These are phyloP conservation scores for Allium cepa DNA, from an alignment of 106 monocot species.

Conservation along the genomic window DNA sequence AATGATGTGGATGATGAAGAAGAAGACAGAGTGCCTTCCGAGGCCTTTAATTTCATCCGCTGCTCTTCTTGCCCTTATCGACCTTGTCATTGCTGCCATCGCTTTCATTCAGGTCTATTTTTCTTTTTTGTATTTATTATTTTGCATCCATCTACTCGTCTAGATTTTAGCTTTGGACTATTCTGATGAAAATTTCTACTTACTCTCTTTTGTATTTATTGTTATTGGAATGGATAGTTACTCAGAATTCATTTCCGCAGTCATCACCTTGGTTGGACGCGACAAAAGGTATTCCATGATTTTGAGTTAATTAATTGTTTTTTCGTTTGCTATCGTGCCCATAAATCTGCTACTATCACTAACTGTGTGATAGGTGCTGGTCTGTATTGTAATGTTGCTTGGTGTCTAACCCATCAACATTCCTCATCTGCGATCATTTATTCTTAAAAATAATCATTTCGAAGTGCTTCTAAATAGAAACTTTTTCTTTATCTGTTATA, in stretches of 20 bases:
- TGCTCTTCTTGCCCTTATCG: constrained; percentile 33
- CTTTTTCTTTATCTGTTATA: too few relatives aligned
- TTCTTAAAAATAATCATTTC: too few relatives aligned
- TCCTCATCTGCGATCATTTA: too few relatives aligned
- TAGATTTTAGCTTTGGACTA: background rate
- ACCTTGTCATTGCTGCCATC: constrained; percentile 41
- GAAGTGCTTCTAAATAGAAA: too few relatives aligned
- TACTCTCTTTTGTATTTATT: constrained; percentile 6
- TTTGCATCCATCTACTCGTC: background rate
- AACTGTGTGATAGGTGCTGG: background rate
- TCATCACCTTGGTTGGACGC: constrained; percentile 75
- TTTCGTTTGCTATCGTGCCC: background rate
- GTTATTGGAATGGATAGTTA: constrained; percentile 21
- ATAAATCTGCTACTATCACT: background rate
- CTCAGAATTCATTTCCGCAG: constrained; percentile 48
- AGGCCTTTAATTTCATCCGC: constrained; percentile 21
- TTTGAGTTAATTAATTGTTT: background rate
- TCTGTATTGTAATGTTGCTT: too few relatives aligned
- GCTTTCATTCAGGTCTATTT: constrained; percentile 56
- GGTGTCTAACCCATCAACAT: too few relatives aligned
- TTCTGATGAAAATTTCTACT: background rate
- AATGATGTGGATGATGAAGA: constrained; percentile 3
- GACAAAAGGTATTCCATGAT: constrained; percentile 53
- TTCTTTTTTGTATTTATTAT: background rate
- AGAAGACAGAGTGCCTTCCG: constrained; percentile 28